These are phyloP conservation scores for Peniophora sp. DNA, from an alignment of 1,284 basidiomycete species.

Conservation along the genomic window DNA sequence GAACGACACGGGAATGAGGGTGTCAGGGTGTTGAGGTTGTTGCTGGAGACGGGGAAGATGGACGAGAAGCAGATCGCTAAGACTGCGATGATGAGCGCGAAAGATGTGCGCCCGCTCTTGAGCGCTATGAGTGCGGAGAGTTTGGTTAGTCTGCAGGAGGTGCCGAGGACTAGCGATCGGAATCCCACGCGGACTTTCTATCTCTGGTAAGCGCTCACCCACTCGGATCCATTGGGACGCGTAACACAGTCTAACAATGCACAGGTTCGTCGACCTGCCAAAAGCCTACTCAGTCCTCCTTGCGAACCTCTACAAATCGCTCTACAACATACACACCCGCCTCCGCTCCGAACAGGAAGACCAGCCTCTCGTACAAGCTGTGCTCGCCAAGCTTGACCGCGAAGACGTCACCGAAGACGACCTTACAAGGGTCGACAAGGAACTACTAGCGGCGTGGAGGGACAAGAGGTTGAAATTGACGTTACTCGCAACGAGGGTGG, in stretches of 20 bases:
- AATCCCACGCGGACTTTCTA: conserved; percentile 82
- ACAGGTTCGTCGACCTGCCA: conserved; percentile 75
- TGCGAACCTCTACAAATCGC: conserved; percentile 75
- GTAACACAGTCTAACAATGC: not conserved
- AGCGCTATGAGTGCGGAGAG: conserved; percentile 74
- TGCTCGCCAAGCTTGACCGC: conserved; percentile 73
- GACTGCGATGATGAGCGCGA: conserved; percentile 84
- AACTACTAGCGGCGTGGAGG: conserved; percentile 61
- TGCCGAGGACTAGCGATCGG: conserved; percentile 81
- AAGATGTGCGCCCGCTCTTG: conserved; percentile 79
- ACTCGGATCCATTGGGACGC: not conserved
- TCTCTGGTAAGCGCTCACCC: conserved; percentile 56
- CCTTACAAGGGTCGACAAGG: conserved; percentile 65
- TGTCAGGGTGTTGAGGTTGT: conserved; percentile 75
- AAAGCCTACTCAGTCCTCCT: conserved; percentile 77
- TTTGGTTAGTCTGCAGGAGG: conserved; percentile 84
- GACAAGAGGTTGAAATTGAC: conserved; percentile 63
- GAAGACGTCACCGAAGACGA: conserved; percentile 75
- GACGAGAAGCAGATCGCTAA: conserved; percentile 96
- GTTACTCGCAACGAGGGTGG: conserved; percentile 73
- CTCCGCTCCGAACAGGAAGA: conserved; percentile 60
- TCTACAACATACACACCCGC: conserved; percentile 76
- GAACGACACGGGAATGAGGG: conserved; percentile 85
- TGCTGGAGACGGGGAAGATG: conserved; percentile 88
- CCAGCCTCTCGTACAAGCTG: conserved; percentile 52